These are phyloP conservation scores for Mrakiaceae sp. DNA, from an alignment of 1,284 basidiomycete genomes.

Conservation along the genomic window DNA sequence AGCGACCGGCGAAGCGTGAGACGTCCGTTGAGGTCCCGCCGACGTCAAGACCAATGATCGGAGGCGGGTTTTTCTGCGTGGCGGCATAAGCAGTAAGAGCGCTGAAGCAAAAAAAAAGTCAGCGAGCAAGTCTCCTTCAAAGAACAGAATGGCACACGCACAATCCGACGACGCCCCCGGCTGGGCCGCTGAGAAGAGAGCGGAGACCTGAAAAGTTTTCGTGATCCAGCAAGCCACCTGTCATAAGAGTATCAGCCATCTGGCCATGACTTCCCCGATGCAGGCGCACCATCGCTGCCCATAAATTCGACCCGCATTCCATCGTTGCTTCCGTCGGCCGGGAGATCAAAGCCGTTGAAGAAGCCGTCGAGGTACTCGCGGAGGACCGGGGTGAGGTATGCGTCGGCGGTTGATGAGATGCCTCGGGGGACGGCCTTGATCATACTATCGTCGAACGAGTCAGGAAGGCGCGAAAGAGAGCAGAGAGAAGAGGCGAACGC, in stretches of 20 bases:
- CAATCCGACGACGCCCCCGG: constrained; percentile 79
- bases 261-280: not conserved
- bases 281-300: constrained; percentile 57
- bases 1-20: constrained; percentile 70
- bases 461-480: not conserved
- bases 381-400: constrained; percentile 87
- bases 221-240: constrained; percentile 40
- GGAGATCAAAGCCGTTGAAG: constrained; percentile 72
- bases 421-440: constrained; percentile 48
- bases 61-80: constrained; percentile 1
- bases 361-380: constrained; percentile 82
- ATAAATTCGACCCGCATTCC: constrained; percentile 49
- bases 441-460: not conserved
- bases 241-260: not conserved
- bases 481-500: constrained; percentile 49
- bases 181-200: constrained; percentile 76
- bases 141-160: not conserved
- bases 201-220: constrained; percentile 77
- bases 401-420: constrained; percentile 85
- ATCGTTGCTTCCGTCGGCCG: not conserved
- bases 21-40: constrained; percentile 73
- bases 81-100: not conserved
- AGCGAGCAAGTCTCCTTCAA: not conserved
- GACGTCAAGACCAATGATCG: constrained; percentile 49
- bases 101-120: not conserved